Base-by-base conservation (phyloP, 2,329 filamentous ascomycete genomes). In the Parastagonospora avenae region DNA sequence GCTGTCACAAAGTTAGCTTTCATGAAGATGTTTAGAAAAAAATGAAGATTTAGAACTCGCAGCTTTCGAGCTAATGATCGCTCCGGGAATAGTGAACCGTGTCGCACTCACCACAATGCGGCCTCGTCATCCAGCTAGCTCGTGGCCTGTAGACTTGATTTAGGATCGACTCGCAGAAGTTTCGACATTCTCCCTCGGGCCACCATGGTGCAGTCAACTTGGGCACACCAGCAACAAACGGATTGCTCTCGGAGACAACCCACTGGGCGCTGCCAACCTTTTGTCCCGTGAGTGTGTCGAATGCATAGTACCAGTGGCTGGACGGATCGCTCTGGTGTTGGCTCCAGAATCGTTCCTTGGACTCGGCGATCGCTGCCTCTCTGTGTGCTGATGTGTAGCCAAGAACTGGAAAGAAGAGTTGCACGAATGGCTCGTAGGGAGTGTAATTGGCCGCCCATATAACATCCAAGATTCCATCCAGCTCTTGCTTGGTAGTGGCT, bases 361-460 rank as follows among this genome's bases (percentile, higher is more conserved):
- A 66, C 44, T 71, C 67, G 10, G 30, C 38, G 15, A 71, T 50
- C 16, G 68, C 60, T 37, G 59, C 55, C 19, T 65, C 60, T 40
- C 65, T 61, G 41, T 70, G 59, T 16, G 59, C 55, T 19, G 47
- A 24, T 29, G 61, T 64, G 47, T 60, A 68, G 14, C 69, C 69
- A 14, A 67, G 59, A 15, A 72, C 57, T 6, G 70, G 70, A 40
- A 72, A 72, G 54, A 71, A 65, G 4, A 73, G 45, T 41, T 73
- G 68, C 29, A 63, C 59, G 44, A 71, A 66, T 8, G 69, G 66
- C 32, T 73, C 70, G 53, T 72, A 73, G 2, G 70, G 70, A 16
- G 54, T 59, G 42, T 73, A 64, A 42, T 73, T 73, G 10, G 69
- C 70, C 11, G 60, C 60, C 68, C 69, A 71, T 16, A 73, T 69